Evolutionary conservation across 228 moss, liverwort and hornwort species (phyloP), one percentile per base, ranked within the genome.

Genomic region (Sphagnum magellanicum): DNA sequence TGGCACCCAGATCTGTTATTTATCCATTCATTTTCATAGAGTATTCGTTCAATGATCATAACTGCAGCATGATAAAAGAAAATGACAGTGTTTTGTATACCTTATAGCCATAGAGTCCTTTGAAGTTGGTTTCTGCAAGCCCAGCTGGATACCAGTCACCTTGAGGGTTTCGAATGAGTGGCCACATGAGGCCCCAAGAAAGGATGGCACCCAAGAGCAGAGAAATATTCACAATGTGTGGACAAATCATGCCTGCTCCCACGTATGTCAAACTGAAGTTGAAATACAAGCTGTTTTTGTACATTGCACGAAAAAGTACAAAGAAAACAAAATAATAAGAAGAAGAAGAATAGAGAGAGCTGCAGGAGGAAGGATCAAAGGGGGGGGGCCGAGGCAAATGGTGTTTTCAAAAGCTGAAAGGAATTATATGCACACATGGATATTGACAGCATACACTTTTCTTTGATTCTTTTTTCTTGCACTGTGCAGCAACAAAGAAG

Each of bases 131-230:
- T 46, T 14, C 6, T 3, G 0, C 0, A 1, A 65, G 60, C 12
- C 57, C 58, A 4, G 63, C 49, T 4, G 70, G 72, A 32, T 79
- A 86, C 86, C 86, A 86, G 0, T 67, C 12, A 8, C 86, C 86
- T 51, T 59, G 51, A 3, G 64, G 74, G 0, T 68, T 82, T 4
- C 49, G 17, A 50, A 86, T 82, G 4, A 86, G 65, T 11, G 86
- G 86, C 86, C 86, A 86, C 78, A 86, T 69, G 4, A 86, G 14
- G 8, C 86, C 86, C 79, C 79, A 86, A 8, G 82, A 82, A 10
- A 82, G 47, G 6, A 82, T 71, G n/a, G 74, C 82, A 66, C 86
- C 86, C 10, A 86, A 70, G 10, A 86, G 48, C 9, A 86, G 13
- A 7, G 86, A 86, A n/a, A 53, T 17, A 61, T 86, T 86, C 10